Evolutionary conservation across 495 filamentous ascomycete species (phyloP).

Genomic region (Hypoxylon cercidicola): DNA sequence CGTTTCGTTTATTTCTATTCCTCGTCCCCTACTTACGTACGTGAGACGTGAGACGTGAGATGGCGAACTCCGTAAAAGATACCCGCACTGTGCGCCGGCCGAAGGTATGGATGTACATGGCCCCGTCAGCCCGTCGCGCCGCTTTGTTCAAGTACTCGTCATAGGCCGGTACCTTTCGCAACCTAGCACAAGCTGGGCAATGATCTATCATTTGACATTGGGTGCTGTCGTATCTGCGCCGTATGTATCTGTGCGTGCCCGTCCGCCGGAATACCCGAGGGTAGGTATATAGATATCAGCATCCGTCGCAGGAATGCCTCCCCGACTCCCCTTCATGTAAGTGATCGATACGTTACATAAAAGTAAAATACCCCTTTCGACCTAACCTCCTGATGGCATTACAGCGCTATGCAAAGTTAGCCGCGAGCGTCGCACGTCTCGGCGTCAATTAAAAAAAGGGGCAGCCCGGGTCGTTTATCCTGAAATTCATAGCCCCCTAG

Average conservation of each 20-base stretch:
- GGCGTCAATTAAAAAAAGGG: constrained; percentile 18
- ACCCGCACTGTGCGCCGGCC: constrained; percentile 1
- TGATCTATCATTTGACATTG: too few species aligned
- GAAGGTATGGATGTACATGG: neutral
- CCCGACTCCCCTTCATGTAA: neutral
- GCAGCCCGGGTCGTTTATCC: constrained; percentile 27
- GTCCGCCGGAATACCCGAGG: constrained; percentile 23
- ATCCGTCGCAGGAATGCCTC: constrained; percentile 1
- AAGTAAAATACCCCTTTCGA: neutral
- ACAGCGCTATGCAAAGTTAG: constrained; percentile 4
- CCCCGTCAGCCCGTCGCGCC: neutral
- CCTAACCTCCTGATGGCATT: constrained; percentile 1
- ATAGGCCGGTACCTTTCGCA: neutral
- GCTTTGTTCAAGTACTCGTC: neutral
- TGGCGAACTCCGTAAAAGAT: constrained; percentile 28
- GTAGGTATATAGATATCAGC: neutral
- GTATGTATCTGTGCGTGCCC: constrained; percentile 2
- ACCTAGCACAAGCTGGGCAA: neutral
- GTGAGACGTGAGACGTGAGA: constrained; percentile 26
- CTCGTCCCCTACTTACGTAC: neutral
- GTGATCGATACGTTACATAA: constrained; percentile 4
- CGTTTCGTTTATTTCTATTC: neutral
- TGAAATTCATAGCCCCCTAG: constrained; percentile 17
- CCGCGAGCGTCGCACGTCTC: constrained; percentile 3
- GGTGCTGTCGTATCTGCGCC: constrained; percentile 7